Evolutionary conservation across 441 rosid species (phyloP).

Genomic region (Capsella rubella): DNA sequence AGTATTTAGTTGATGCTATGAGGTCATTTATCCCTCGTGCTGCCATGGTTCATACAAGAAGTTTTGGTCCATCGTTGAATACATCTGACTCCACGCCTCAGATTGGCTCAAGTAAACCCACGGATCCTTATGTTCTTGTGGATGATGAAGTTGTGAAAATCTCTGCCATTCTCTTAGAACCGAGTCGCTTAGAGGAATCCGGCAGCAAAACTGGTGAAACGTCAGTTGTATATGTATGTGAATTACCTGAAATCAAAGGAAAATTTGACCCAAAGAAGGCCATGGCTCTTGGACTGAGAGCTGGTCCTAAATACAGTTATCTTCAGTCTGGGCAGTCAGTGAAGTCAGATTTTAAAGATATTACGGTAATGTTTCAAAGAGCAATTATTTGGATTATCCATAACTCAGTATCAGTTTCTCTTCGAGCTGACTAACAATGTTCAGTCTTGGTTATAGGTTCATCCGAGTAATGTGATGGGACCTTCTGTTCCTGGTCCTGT

Average conservation of each 20-base stretch:
- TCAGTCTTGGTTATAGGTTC: slow-evolving; percentile 47
- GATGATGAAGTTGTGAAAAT: slow-evolving; percentile 88
- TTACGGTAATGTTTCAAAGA: slow-evolving; percentile 52
- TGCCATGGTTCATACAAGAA: slow-evolving; percentile 88
- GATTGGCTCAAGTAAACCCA: slow-evolving; percentile 46
- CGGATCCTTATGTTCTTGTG: slow-evolving; percentile 67
- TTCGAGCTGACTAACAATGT: slow-evolving; percentile 18
- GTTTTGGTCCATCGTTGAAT: slow-evolving; percentile 65
- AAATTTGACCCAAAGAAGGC: slow-evolving; percentile 87
- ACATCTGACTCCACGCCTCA: slow-evolving; percentile 49
- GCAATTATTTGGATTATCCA: slow-evolving; percentile 6
- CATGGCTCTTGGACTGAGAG: slow-evolving; percentile 76
- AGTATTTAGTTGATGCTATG: slow-evolving; percentile 90
- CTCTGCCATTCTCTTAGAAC: slow-evolving; percentile 71
- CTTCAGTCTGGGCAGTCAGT: slow-evolving; percentile 88
- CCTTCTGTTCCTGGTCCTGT: slow-evolving; percentile 93
- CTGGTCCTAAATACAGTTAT: slow-evolving; percentile 82
- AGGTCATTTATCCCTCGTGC: slow-evolving; percentile 94
- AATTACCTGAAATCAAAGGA: slow-evolving; percentile 86
- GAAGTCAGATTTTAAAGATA: slow-evolving; percentile 70
- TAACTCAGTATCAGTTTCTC: background rate
- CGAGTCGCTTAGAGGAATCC: slow-evolving; percentile 48
- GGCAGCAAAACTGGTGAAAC: slow-evolving; percentile 74
- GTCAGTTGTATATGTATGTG: slow-evolving; percentile 87
- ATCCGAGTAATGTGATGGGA: slow-evolving; percentile 96